A percentile compares a stretch with the other conserved stretches of the same genome.
These are phyloP conservation scores for Ceratocystis ficicola DNA, from an alignment of 2,329 filamentous ascomycete genomes.

Conservation along the genomic window DNA sequence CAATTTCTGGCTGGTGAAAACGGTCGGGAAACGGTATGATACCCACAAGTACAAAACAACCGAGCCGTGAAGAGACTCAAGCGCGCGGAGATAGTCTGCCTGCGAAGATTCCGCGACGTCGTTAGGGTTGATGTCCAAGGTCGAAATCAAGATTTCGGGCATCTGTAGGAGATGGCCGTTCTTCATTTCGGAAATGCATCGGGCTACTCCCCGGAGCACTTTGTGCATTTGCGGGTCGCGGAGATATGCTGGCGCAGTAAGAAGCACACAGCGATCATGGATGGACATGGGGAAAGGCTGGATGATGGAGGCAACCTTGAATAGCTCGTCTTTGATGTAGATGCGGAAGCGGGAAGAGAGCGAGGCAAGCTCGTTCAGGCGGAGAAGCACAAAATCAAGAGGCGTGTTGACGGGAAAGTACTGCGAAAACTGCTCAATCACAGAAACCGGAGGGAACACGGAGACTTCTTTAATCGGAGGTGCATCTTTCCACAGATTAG, in stretches of 20 bases:
- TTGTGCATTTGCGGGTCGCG: conserved; percentile 36
- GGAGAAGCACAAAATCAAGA: conserved; percentile 69
- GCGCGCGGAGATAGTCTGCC: conserved; percentile 47
- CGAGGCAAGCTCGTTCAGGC: conserved; percentile 56
- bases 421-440: conserved; percentile 63
- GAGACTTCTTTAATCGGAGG: conserved; percentile 58
- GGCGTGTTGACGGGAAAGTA: conserved; percentile 75
- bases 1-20: conserved; percentile 63
- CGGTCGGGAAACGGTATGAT: conserved; percentile 71
- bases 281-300: conserved; percentile 59
- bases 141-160: conserved; percentile 54
- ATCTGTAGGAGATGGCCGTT: conserved; percentile 62
- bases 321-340: conserved; percentile 42
- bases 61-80: conserved; percentile 71
- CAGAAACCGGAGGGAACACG: conserved; percentile 56
- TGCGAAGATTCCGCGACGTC: conserved; percentile 29
- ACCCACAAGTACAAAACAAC: conserved; percentile 87
- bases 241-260: conserved; percentile 56
- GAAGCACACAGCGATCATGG: conserved; percentile 45
- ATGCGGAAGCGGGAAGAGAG: conserved; percentile 58
- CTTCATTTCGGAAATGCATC: conserved; percentile 54
- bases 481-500: conserved; percentile 52
- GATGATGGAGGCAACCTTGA: conserved; percentile 61
- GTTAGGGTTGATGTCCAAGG: conserved; percentile 52
- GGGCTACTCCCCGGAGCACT: conserved; percentile 53